These are phyloP conservation scores for Nakazawaea wickerhamii DNA, from an alignment of 805 yeast genomes.

Conservation along the genomic window DNA sequence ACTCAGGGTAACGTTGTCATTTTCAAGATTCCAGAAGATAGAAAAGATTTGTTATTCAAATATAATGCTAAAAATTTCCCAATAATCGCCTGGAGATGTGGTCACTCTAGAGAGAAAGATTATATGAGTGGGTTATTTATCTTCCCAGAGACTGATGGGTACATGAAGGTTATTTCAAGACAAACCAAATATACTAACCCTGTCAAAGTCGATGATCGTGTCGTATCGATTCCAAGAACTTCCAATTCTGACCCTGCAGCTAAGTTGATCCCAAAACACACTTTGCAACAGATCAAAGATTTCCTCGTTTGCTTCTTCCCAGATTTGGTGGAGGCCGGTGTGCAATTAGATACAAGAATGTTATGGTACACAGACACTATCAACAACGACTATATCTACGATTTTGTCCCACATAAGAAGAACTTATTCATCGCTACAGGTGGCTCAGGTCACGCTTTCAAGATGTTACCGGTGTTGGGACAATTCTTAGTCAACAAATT, in stretches of 20 bases:
- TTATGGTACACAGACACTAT: constrained; percentile 30
- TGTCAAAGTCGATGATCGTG: constrained; percentile 15
- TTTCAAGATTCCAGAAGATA: constrained; percentile 30
- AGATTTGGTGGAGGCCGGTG: constrained; percentile 21
- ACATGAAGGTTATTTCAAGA: constrained; percentile 30
- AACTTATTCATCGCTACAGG: constrained; percentile 28
- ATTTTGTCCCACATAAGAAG: constrained; percentile 27
- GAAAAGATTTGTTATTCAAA: constrained; percentile 27
- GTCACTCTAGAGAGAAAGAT: constrained; percentile 19
- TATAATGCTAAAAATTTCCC: constrained; percentile 30
- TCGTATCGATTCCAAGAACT: constrained; percentile 28
- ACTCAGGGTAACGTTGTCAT: constrained; percentile 31
- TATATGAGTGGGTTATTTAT: constrained; percentile 27
- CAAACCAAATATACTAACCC: constrained; percentile 32
- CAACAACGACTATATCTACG: constrained; percentile 26
- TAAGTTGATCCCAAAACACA: constrained; percentile 20
- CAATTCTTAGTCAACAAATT: constrained; percentile 27
- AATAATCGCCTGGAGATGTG: constrained; percentile 26
- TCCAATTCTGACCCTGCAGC: constrained; percentile 20
- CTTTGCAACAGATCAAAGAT: constrained; percentile 23
- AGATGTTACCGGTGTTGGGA: constrained; percentile 29
- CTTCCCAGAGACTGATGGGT: constrained; percentile 32
- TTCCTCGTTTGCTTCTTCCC: constrained; percentile 24
- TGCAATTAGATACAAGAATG: constrained; percentile 21
- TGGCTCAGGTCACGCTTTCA: constrained; percentile 32